Percentiles rank a stretch among this genome's conserved stretches.
Conservation (phyloP, 345 rosid species). For the Dipteronia sinensis region DNA sequence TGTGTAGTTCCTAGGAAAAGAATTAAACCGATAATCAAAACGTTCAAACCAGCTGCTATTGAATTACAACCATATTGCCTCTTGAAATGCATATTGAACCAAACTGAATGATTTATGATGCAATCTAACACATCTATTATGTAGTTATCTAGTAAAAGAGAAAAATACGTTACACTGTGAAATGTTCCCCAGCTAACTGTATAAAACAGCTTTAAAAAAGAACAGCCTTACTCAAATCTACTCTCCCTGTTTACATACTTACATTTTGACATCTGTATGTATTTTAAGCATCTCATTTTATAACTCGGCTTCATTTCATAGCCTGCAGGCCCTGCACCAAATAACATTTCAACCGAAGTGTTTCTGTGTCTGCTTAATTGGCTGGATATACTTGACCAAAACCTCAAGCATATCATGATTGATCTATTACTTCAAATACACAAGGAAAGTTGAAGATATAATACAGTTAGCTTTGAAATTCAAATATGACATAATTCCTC, state of each 20-base stretch:
- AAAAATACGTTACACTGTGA: background rate
- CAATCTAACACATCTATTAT: no score
- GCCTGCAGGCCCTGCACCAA: background rate
- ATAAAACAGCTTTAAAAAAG: no score
- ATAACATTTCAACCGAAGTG: background rate
- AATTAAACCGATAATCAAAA: no score
- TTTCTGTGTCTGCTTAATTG: background rate
- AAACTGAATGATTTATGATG: background rate
- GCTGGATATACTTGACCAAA: background rate
- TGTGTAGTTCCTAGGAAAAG: background rate
- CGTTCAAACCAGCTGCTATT: background rate
- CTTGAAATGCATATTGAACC: background rate
- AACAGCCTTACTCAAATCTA: background rate
- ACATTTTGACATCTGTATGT: background rate
- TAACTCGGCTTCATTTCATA: background rate
- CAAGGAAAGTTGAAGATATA: background rate
- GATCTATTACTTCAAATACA: background rate
- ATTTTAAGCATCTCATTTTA: background rate
- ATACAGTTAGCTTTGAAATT: no score
- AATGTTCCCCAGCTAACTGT: background rate
- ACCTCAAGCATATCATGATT: background rate
- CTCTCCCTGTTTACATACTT: background rate
- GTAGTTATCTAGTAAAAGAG: background rate
- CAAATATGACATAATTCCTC: background rate
- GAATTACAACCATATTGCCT: background rate